phyloP scores from a whole-genome alignment of 345 rosid genomes.

The Tarenaya hassleriana region DNA sequence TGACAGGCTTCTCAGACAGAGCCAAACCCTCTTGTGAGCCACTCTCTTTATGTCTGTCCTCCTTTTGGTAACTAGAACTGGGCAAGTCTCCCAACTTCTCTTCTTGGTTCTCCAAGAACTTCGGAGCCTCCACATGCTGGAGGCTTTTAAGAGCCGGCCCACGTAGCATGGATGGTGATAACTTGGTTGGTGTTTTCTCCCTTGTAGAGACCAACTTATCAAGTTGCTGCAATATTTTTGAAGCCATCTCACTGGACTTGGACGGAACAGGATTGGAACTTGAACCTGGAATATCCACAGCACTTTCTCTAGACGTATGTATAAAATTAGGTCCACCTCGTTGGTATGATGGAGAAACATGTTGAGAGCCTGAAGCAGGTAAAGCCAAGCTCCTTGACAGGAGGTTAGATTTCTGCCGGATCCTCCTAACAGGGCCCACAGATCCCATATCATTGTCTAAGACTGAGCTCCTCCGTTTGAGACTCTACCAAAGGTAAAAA shows the following conservation, averaged over 20 bases:
- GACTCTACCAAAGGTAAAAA: conserved; percentile 37
- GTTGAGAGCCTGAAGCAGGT: conserved; percentile 35
- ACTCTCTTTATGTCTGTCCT: conserved; percentile 34
- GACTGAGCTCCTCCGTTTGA: conserved; percentile 70
- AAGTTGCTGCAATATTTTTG: conserved; percentile 71
- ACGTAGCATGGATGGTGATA: conserved; percentile 65
- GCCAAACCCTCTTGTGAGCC: conserved; percentile 28
- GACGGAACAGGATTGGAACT: conserved; percentile 52
- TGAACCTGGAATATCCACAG: conserved; percentile 33
- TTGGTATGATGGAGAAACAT: conserved; percentile 25
- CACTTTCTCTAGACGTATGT: conserved; percentile 35
- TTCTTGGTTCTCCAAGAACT: conserved; percentile 37
- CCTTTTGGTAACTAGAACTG: conserved; percentile 32
- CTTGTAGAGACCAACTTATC: conserved; percentile 50
- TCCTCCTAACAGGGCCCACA: conserved; percentile 80
- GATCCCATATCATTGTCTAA: conserved; percentile 72
- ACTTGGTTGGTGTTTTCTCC: conserved; percentile 66
- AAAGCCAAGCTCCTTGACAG: conserved; percentile 39
- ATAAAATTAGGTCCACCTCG: conserved; percentile 26
- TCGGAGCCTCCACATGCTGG: conserved; percentile 54
- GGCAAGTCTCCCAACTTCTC: conserved; percentile 32
- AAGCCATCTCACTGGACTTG: conserved; percentile 72
- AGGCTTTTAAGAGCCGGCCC: conserved; percentile 81
- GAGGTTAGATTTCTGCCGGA: conserved; percentile 77
- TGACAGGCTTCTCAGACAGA: conserved; percentile 27